These are phyloP conservation scores for Phytophthora vignae DNA, from an alignment of 352 stramenopile species.

Conservation along the genomic window DNA sequence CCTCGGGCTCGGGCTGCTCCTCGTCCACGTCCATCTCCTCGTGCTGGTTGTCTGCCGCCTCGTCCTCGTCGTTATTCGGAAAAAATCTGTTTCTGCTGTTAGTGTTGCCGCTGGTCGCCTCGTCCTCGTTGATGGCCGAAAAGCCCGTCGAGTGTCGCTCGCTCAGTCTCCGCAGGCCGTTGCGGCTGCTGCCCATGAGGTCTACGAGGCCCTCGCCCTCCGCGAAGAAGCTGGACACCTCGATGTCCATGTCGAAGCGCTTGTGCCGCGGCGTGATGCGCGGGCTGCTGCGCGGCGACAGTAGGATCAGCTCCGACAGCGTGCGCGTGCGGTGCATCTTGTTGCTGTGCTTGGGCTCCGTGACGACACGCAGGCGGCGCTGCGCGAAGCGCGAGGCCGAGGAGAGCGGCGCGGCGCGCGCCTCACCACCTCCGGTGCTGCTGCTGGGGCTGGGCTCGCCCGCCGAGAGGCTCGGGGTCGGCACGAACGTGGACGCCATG, in stretches of 20 bases:
- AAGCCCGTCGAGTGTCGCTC: conserved; percentile 48
- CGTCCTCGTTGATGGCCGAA: conserved; percentile 32
- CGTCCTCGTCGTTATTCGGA: conserved; percentile 27
- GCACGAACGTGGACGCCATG: conserved; percentile 39
- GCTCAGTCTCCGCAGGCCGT: conserved; percentile 9
- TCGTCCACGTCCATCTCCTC: conserved; percentile 44
- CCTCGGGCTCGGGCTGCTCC: conserved; percentile 26
- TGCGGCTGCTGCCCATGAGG: conserved; percentile 48
- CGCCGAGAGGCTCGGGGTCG: conserved; percentile 22
- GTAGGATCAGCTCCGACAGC: conserved; percentile 77
- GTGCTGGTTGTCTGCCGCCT: conserved; percentile 26
- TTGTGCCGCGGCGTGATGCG: conserved; percentile 67
- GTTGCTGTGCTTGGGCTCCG: conserved; percentile 85
- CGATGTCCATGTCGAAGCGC: conserved; percentile 89
- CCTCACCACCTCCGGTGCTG: conserved; percentile 21
- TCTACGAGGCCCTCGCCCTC: conserved; percentile 78
- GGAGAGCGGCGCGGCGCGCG: conserved; percentile 25
- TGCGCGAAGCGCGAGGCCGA: conserved; percentile 55
- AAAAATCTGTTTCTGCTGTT: conserved; percentile 35
- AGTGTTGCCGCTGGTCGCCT: neutral
- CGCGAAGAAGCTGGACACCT: conserved; percentile 74
- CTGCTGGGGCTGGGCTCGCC: conserved; percentile 41
- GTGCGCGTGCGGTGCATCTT: conserved; percentile 88
- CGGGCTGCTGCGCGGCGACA: conserved; percentile 70
- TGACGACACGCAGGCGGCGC: conserved; percentile 79